Evolutionary conservation across 768 basidiomycete species (phyloP).

Genomic region (Auriscalpium orientale): DNA sequence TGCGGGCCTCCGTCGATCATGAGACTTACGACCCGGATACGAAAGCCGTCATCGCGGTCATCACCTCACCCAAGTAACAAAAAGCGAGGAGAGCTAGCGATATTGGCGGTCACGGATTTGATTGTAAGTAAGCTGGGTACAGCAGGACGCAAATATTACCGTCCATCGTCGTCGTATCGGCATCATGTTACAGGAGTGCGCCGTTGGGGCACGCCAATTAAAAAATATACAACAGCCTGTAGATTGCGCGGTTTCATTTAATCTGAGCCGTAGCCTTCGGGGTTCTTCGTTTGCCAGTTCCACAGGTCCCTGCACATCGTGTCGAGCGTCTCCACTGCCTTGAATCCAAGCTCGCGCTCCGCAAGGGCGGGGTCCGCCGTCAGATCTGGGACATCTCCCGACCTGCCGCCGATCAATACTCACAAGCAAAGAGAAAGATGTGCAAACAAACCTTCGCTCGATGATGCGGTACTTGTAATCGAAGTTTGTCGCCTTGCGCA

Average conservation of each 20-base stretch:
- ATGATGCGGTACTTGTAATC: constrained; percentile 86
- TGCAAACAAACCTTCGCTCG: constrained; percentile 66
- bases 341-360: constrained; percentile 89
- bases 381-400: constrained; percentile 93
- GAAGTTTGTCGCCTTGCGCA: constrained; percentile 85
- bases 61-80: no score
- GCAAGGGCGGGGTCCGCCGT: constrained; percentile 91
- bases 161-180: no score
- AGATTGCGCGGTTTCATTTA: not conserved
- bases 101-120: no score
- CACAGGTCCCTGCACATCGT: constrained; percentile 95
- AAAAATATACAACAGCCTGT: no score
- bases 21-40: no score
- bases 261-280: constrained; percentile 52
- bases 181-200: no score
- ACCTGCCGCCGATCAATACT: constrained; percentile 33
- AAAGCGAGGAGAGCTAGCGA: no score
- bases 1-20: no score
- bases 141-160: no score
- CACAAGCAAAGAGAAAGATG: not conserved
- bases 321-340: constrained; percentile 70
- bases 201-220: no score
- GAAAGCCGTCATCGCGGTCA: no score
- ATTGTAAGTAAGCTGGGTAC: no score
- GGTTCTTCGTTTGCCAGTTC: constrained; percentile 98